These are phyloP conservation scores for Cornus suecica DNA, from an alignment of 148 eudicot species.

Conservation along the genomic window DNA sequence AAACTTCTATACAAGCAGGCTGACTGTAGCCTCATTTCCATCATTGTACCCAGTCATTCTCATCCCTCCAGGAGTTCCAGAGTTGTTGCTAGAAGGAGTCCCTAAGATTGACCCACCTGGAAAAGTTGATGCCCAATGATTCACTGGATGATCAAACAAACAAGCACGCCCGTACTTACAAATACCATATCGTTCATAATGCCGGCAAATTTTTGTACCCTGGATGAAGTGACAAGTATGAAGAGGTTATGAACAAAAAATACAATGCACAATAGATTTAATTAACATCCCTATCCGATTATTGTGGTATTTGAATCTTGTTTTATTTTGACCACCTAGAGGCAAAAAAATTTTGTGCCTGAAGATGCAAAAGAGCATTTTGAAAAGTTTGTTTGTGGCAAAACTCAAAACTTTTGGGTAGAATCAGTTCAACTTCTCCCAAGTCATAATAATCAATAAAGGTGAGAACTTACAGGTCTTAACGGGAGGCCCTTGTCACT, in stretches of 20 bases:
- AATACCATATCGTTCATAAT: slow-evolving; percentile 50
- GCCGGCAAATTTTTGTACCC: slow-evolving; percentile 53
- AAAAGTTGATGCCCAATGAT: slow-evolving; percentile 21
- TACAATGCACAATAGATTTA: neutral
- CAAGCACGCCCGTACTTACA: slow-evolving; percentile 58
- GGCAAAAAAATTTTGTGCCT: neutral
- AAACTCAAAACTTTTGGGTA: neutral
- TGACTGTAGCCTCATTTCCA: slow-evolving; percentile 5
- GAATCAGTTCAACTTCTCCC: neutral
- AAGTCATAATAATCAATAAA: neutral
- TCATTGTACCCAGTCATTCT: slow-evolving; percentile 1
- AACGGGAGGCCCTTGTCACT: slow-evolving; percentile 47
- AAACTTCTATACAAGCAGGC: neutral
- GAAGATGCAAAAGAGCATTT: neutral
- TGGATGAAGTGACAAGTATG: slow-evolving; percentile 15
- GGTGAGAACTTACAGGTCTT: slow-evolving; percentile 46
- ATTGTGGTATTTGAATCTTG: neutral
- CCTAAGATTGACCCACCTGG: slow-evolving; percentile 26
- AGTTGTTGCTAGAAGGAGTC: slow-evolving; percentile 12
- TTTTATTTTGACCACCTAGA: neutral
- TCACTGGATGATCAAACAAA: slow-evolving; percentile 49
- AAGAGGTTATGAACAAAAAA: neutral
- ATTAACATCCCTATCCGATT: neutral
- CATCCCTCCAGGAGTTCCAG: slow-evolving; percentile 3
- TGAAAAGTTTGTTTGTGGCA: neutral